A percentile compares a stretch with the other conserved stretches of the same genome.
phyloP scores from a whole-genome alignment of 805 yeast genomes.

The Candida vartiovaarae region DNA sequence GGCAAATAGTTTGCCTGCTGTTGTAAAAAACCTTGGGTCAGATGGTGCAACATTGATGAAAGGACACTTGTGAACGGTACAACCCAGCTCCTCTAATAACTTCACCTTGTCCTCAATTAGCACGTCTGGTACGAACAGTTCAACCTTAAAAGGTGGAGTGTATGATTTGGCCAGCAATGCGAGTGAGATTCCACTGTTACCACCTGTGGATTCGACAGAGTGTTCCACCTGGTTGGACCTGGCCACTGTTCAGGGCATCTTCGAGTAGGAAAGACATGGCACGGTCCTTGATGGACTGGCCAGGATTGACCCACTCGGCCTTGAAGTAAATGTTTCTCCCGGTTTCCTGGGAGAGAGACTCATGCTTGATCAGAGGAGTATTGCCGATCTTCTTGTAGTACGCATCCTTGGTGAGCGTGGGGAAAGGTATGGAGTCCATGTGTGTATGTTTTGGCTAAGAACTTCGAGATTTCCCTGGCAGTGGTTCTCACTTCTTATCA shows the following conservation, averaged over 20 bases:
- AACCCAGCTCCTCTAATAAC: slow-evolving; percentile 56
- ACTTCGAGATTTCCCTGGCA: not conserved
- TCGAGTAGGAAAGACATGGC: slow-evolving; percentile 66
- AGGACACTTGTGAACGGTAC: slow-evolving; percentile 57
- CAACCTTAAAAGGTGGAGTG: slow-evolving; percentile 37
- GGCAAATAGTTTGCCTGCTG: slow-evolving; percentile 24
- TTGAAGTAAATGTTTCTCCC: slow-evolving; percentile 73
- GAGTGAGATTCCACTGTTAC: slow-evolving; percentile 79
- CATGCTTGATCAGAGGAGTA: slow-evolving; percentile 63
- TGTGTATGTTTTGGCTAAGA: not conserved
- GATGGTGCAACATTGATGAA: slow-evolving; percentile 53
- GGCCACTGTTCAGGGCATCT: slow-evolving; percentile 38
- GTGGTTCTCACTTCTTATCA: no score
- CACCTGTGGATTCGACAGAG: slow-evolving; percentile 80
- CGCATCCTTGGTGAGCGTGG: slow-evolving; percentile 12
- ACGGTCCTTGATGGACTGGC: slow-evolving; percentile 78
- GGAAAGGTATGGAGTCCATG: slow-evolving; percentile 4
- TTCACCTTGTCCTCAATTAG: slow-evolving; percentile 62
- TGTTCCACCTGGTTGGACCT: slow-evolving; percentile 32
- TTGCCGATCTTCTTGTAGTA: slow-evolving; percentile 42
- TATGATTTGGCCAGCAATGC: slow-evolving; percentile 49
- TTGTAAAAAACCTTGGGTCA: slow-evolving; percentile 36
- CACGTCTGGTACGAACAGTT: slow-evolving; percentile 75
- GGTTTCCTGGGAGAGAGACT: slow-evolving; percentile 53
- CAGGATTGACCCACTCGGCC: slow-evolving; percentile 68